A percentile compares a stretch with the other conserved stretches of the same genome.
phyloP scores from a whole-genome alignment of 2,329 filamentous ascomycete species.

The Verticillium tricorpus region DNA sequence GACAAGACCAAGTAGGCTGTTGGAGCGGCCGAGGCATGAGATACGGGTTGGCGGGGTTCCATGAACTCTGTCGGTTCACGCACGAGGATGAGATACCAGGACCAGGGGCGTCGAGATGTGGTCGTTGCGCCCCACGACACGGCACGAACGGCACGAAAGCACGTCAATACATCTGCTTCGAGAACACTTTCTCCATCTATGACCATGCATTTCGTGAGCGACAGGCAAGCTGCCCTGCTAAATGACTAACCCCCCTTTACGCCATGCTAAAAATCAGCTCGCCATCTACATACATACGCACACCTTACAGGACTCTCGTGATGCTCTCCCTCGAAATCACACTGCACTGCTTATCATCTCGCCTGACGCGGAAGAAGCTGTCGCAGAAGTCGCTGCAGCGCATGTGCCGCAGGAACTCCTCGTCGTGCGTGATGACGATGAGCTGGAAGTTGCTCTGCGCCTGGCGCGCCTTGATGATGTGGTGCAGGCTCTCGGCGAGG shows the following conservation, averaged over 20 bases:
- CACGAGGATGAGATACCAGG: not conserved
- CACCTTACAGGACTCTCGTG: slow-evolving; percentile 36
- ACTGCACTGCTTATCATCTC: slow-evolving; percentile 82
- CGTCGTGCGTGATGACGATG: slow-evolving; percentile 98
- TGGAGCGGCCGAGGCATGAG: not conserved
- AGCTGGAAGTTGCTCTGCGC: slow-evolving; percentile 94
- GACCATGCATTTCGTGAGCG: not conserved
- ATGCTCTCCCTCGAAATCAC: slow-evolving; percentile 71
- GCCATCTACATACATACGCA: not conserved
- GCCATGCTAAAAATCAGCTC: not conserved
- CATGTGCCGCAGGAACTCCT: slow-evolving; percentile 92
- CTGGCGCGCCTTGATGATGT: slow-evolving; percentile 79
- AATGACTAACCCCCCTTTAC: not conserved
- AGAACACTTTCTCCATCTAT: not conserved
- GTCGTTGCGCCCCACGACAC: not conserved
- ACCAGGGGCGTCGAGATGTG: not conserved
- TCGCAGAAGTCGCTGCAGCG: slow-evolving; percentile 90
- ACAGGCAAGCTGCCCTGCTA: not conserved
- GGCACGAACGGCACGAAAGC: not conserved
- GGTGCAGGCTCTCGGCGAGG: slow-evolving; percentile 76
- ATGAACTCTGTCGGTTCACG: not conserved
- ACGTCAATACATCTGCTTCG: not conserved
- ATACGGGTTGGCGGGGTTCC: not conserved
- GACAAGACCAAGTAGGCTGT: slow-evolving; percentile 10
- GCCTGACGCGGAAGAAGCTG: slow-evolving; percentile 80